These are phyloP conservation scores for Lachancea meyersii DNA, from an alignment of 805 yeast genomes.

Conservation along the genomic window DNA sequence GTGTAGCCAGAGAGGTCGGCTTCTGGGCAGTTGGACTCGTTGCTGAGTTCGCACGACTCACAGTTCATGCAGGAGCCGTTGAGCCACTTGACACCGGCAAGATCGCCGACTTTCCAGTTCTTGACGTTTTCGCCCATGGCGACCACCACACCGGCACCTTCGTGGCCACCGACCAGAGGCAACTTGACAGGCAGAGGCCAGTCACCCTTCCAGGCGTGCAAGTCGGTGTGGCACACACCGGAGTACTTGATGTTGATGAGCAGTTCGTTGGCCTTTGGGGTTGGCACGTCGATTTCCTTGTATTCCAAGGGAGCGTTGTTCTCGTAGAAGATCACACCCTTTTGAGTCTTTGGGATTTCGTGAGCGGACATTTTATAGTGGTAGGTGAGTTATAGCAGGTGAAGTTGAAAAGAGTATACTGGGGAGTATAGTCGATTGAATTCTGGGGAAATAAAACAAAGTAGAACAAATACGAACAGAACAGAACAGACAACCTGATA, in stretches of 20 bases:
- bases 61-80: conserved; percentile 59
- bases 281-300: conserved; percentile 75
- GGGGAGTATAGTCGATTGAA: background rate
- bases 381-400: background rate
- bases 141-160: conserved; percentile 64
- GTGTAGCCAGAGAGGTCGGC: conserved; percentile 82
- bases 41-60: conserved; percentile 51
- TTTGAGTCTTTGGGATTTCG: conserved; percentile 58
- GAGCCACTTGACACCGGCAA: conserved; percentile 62
- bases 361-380: conserved; percentile 26
- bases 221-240: conserved; percentile 91
- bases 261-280: conserved; percentile 70
- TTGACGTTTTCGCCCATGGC: conserved; percentile 51
- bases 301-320: conserved; percentile 57
- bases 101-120: conserved; percentile 56
- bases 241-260: conserved; percentile 78
- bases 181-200: conserved; percentile 69
- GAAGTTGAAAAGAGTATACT: background rate
- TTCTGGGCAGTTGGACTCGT: conserved; percentile 57
- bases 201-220: conserved; percentile 93
- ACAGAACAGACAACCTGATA: background rate
- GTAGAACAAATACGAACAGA: background rate
- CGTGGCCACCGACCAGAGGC: conserved; percentile 65
- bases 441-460: background rate
- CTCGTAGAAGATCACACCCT: conserved; percentile 63